These are phyloP conservation scores for Diaporthe destruens DNA, from an alignment of 2,329 filamentous ascomycete species.

Conservation along the genomic window DNA sequence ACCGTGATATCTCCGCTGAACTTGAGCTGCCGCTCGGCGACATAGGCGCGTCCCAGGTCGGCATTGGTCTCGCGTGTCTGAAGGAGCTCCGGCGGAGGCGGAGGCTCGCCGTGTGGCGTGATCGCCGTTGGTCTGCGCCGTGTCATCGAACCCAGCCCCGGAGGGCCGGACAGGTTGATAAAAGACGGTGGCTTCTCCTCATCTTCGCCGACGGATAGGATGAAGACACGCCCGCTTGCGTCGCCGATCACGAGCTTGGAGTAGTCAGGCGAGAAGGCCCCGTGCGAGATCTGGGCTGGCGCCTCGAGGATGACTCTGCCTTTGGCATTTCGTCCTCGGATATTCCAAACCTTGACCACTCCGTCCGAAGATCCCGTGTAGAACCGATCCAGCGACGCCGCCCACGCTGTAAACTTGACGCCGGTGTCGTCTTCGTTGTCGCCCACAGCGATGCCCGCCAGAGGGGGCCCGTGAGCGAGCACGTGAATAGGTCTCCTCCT, in stretches of 20 bases:
- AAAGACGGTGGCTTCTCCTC: slow-evolving; percentile 54
- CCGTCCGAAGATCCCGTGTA: slow-evolving; percentile 76
- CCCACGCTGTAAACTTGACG: slow-evolving; percentile 75
- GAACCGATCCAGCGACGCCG: slow-evolving; percentile 66
- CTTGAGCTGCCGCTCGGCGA: slow-evolving; percentile 57
- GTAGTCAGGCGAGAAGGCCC: slow-evolving; percentile 69
- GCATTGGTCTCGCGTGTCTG: slow-evolving; percentile 46
- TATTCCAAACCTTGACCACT: slow-evolving; percentile 72
- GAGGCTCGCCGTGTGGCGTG: slow-evolving; percentile 64
- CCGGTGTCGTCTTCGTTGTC: slow-evolving; percentile 65
- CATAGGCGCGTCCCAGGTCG: slow-evolving; percentile 48
- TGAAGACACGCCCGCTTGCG: slow-evolving; percentile 70
- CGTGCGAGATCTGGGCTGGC: slow-evolving; percentile 68
- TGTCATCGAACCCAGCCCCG: slow-evolving; percentile 49
- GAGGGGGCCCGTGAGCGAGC: slow-evolving; percentile 61
- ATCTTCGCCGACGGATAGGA: slow-evolving; percentile 63
- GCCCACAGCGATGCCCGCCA: slow-evolving; percentile 35
- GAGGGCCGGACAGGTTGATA: slow-evolving; percentile 52
- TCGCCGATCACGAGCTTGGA: slow-evolving; percentile 71
- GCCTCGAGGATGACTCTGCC: slow-evolving; percentile 67
- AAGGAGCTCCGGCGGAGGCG: slow-evolving; percentile 50
- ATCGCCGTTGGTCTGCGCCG: slow-evolving; percentile 60
- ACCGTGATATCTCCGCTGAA: slow-evolving; percentile 60
- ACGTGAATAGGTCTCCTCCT: slow-evolving; percentile 69
- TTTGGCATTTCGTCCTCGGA: slow-evolving; percentile 60